Evolutionary conservation across 2,329 filamentous ascomycete species (phyloP), one percentile per base, ranked within the genome.

Genomic region (Clonostachys sp.): DNA sequence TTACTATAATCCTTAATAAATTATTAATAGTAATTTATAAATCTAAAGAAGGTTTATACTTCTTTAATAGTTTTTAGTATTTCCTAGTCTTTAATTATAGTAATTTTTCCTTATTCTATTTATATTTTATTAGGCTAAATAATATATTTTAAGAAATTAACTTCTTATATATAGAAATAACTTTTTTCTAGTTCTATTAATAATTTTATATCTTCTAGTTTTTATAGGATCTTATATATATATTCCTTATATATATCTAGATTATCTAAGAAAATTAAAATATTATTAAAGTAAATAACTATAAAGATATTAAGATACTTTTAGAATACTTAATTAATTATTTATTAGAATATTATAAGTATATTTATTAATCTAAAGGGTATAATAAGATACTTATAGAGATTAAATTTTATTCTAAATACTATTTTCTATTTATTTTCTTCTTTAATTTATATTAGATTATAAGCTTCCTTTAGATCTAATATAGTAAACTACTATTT

Each of bases 301-400:
- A 36, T 30, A n/a, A 45, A 20, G 17, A 45, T 33, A 34, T 41
- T 39, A 8, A 39, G 8, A 16, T 39, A 39, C 5, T 39, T 12
- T 14, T 39, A 39, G 6, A 39, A 9, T 14, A 39, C 10, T 14
- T 39, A 39, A 39, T 39, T 39, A 39, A 39, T 39, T 39, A 39
- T 30, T 38, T 45, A 42, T 41, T 33, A 39, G 9, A 39, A 39
- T 14, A 16, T 39, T 14, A 39, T 16, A 14, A 39, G 8, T 39
- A 39, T 39, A 39, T 61, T 61, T 41, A 44, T 55, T 42, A 63
- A 40, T 16, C 44, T 51, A 53, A 64, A 63, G 9, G 43, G 52
- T 50, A 63, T 59, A 12, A 71, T 56, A 36, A 59, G 40, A 39
- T 59, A 71, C 50, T 72, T 45, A 48, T 53, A 71, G 6, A 55